Conservation (phyloP, 2,329 filamentous ascomycete genomes). For the Peltaster fructicola region DNA sequence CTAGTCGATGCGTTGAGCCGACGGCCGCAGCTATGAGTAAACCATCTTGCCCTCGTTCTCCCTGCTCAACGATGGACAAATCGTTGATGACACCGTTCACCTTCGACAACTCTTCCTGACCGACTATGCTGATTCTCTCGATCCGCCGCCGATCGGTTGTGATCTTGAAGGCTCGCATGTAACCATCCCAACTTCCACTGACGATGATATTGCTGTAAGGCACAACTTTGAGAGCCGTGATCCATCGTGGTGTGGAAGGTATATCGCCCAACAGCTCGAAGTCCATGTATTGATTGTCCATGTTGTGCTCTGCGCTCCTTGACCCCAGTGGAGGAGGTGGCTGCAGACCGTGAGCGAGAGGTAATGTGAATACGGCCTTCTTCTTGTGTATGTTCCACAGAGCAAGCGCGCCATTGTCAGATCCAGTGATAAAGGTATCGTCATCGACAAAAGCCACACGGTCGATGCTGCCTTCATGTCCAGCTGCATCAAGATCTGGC, state of each 20-base stretch:
- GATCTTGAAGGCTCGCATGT: conserved; percentile 69
- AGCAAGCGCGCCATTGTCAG: conserved; percentile 72
- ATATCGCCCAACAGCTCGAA: no score
- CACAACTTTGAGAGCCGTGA: conserved; percentile 72
- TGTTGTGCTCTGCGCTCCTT: conserved; percentile 51
- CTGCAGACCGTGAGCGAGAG: conserved; percentile 73
- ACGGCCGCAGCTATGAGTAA: conserved; percentile 73
- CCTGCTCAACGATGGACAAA: conserved; percentile 70
- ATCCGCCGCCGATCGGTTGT: conserved; percentile 67
- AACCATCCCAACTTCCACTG: conserved; percentile 88
- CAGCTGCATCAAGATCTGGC: conserved; percentile 27
- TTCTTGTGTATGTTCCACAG: conserved; percentile 89
- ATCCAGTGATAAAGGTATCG: conserved; percentile 78
- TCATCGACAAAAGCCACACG: conserved; percentile 79
- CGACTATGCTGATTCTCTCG: conserved; percentile 38
- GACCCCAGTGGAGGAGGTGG: conserved; percentile 48
- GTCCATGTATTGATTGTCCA: conserved; percentile 32
- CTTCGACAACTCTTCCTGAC: conserved; percentile 1
- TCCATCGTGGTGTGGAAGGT: conserved; percentile 82
- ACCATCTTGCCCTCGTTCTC: conserved; percentile 53
- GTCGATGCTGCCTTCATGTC: conserved; percentile 73
- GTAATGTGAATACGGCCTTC: conserved; percentile 69
- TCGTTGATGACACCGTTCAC: conserved; percentile 74
- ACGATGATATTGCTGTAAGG: conserved; percentile 83
- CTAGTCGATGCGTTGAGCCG: conserved; percentile 71